Percentiles rank a stretch among this genome's conserved stretches.
These are phyloP conservation scores for Cyberlindnera petersonii DNA, from an alignment of 805 yeast species.

Conservation along the genomic window DNA sequence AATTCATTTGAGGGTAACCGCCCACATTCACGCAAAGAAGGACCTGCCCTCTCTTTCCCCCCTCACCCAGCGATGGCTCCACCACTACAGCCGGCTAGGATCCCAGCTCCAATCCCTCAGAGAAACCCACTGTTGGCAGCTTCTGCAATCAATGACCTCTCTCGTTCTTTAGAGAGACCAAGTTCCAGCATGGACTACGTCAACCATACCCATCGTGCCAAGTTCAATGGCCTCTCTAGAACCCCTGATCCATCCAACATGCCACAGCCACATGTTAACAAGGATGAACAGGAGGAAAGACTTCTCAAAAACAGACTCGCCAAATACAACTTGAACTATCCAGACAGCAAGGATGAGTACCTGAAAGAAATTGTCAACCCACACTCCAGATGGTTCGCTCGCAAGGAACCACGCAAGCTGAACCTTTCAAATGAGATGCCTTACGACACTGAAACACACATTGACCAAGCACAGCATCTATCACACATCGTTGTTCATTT, in stretches of 20 bases:
- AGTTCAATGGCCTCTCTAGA: constrained; percentile 14
- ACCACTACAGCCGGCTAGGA: constrained; percentile 5
- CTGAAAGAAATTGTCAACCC: constrained; percentile 29
- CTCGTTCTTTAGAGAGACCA: constrained; percentile 14
- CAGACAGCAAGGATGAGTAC: constrained; percentile 37
- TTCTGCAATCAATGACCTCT: constrained; percentile 2
- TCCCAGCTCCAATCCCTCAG: constrained; percentile 25
- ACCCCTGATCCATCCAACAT: constrained; percentile 26
- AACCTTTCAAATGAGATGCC: constrained; percentile 51
- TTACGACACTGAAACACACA: constrained; percentile 63
- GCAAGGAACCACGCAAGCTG: constrained; percentile 32
- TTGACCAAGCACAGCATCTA: constrained; percentile 68
- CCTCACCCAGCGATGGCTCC: constrained; percentile 1
- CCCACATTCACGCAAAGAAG: no score
- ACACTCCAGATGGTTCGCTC: constrained; percentile 37
- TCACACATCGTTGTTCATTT: constrained; percentile 77
- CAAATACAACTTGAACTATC: constrained; percentile 50
- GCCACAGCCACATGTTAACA: constrained; percentile 1
- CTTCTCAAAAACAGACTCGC: constrained; percentile 30
- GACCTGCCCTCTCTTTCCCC: no score
- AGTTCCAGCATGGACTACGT: constrained; percentile 16
- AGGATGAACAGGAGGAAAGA: constrained; percentile 18
- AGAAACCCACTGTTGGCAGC: constrained; percentile 17
- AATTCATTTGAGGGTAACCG: no score
- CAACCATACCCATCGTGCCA: constrained; percentile 6